Evolutionary conservation across 1,284 basidiomycete genomes (phyloP), one percentile per base, ranked within the genome.

Genomic region (Coniophora puteana): DNA sequence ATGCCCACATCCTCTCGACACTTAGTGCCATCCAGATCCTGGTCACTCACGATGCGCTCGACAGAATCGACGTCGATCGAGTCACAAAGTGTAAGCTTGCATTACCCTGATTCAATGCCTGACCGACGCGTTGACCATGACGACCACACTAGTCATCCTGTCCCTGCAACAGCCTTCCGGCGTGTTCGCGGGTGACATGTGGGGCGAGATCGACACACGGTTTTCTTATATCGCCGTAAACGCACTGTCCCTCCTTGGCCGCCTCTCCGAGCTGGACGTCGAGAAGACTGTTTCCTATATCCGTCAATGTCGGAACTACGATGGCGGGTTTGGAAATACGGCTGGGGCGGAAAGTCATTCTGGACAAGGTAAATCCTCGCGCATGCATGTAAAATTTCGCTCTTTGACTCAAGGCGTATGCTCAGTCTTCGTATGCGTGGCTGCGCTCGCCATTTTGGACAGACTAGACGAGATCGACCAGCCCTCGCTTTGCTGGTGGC

Each of bases 21-120:
- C 68, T 94, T 10, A 93, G 89, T 43, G 96, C 89, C 0, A 85
- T 99, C 12, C 96, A 99, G 62, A 89, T 99, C 38, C 71, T 99
- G 21, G 67, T 85, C 32, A 95, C 85, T 45, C 89, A 93, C 51
- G 81, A 92, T 48, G 88, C 93, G 0, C 59, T 93, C 22, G 78
- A 89, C 49, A 70, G 75, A 31, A 52, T 94, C 2, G 76, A 95
- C 56, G 54, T 77, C 8, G 74, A 80, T 22, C 76, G 86, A 3
- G 72, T 96, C 23, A 78, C 83, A 12, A 63, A 79, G 50, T 97
- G 94, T 93, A 49, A 51, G 83, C 66, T 30, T 30, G 40, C 36
- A 22, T 44, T 49, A 32, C 6, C 4, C 17, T 17, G 26, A 20
- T 25, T 38, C 20, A 5, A 12, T 3, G 33, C 30, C 45, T 22